A percentile compares a stretch with the other conserved stretches of the same genome.
These are phyloP conservation scores for Entelexis sorbosivorans DNA, from an alignment of 1,139 yeast genomes.

Conservation along the genomic window DNA sequence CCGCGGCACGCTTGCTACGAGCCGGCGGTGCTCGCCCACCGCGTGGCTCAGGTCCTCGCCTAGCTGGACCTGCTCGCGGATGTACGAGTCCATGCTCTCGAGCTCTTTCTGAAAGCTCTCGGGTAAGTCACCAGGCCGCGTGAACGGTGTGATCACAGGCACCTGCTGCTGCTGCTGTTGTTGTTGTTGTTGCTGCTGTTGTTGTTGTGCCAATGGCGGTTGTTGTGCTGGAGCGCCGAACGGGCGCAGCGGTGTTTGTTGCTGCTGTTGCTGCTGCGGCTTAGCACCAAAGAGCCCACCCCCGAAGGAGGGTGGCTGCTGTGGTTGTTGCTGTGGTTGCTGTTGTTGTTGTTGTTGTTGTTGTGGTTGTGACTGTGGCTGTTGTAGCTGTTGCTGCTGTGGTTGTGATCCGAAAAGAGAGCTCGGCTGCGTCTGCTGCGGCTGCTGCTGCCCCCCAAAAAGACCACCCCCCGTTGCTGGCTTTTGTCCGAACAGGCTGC, in stretches of 20 bases:
- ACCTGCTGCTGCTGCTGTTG: constrained; percentile 31
- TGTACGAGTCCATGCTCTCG: constrained; percentile 72
- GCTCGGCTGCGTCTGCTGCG: constrained; percentile 3
- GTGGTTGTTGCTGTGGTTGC: constrained; percentile 10
- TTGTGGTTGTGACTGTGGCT: constrained; percentile 6
- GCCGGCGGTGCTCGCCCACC: constrained; percentile 51
- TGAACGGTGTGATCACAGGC: constrained; percentile 61
- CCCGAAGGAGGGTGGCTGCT: neutral
- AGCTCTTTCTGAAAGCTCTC: constrained; percentile 61
- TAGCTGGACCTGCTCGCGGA: constrained; percentile 69
- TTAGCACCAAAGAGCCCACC: constrained; percentile 5
- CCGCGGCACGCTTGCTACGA: constrained; percentile 70
- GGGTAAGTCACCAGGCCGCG: constrained; percentile 80
- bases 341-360: constrained; percentile 10
- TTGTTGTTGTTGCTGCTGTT: constrained; percentile 8
- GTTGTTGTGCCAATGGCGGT: neutral
- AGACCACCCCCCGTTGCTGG: constrained; percentile 21
- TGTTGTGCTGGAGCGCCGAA: neutral
- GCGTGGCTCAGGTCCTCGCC: constrained; percentile 68
- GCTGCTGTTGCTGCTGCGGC: constrained; percentile 1
- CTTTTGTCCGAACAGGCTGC: constrained; percentile 36
- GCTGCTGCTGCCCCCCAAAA: constrained; percentile 24
- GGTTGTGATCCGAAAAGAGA: constrained; percentile 13
- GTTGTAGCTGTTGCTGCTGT: constrained; percentile 10
- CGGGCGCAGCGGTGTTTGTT: neutral